Base-by-base conservation (phyloP, 1,284 basidiomycete genomes). In the Ganoderma meredithae region DNA sequence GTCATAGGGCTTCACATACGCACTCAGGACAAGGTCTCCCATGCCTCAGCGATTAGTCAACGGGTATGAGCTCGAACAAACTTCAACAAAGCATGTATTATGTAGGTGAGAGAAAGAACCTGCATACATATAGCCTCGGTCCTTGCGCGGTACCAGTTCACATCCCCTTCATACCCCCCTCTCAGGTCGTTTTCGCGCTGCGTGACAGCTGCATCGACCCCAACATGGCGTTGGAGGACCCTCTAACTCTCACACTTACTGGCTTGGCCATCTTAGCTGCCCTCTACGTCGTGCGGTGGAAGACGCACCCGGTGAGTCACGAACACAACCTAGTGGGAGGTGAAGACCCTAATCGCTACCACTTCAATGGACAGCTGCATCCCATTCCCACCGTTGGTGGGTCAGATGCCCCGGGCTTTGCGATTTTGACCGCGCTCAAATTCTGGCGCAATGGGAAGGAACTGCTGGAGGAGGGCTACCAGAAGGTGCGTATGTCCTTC, bases 391-490 rank as follows among this genome's bases (percentile, higher is more conserved):
- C 80, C 0, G 74, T 82, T 13, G 83, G 82, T 8, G 66, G 66
- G 3, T 74, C 80, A 17, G 76, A 79, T n/a, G 72, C 77, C 7
- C 77, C 76, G 39, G 59, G 82, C 25, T 68, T 81, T 3, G 83
- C 82, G n/a, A 83, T 79, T 70, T 71, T 77, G 33, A 76, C 79
- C 2, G 76, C 76, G 2, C 66, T 69, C 40, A 74, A 73, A 22
- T 81, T 77, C 67, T 66, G 81, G 56, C 65, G 69, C 10, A 70
- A 81, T 71, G 78, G 79, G 7, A 74, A 70, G 56, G 70, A 69
- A 22, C 76, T 83, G 72, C 69, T 83, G 2, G 74, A 80, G 52
- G 76, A 81, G 66, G 83, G 82, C 3, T 84, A 83, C 67, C 75
- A 77, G 22, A 77, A 76, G 69, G 82, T 81, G 41, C 33, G 75